Evolutionary conservation across 208 protist genomes (phyloP).

Genomic region (Strigomonas oncopelti): DNA sequence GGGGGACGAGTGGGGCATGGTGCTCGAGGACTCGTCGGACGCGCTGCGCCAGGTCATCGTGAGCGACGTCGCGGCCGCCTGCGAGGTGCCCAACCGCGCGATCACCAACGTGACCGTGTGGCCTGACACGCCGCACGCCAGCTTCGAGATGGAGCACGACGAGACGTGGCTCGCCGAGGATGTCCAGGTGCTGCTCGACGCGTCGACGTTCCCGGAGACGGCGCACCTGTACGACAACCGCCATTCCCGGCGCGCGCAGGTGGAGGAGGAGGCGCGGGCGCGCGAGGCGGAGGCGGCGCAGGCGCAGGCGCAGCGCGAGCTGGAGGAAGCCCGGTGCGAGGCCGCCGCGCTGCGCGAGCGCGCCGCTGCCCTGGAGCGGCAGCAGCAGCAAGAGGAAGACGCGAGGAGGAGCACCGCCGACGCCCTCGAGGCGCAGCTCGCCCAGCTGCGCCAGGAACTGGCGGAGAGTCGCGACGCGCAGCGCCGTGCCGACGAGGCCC

Average conservation of each 20-base stretch:
- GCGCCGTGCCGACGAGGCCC: neutral
- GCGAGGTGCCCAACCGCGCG: constrained; percentile 25
- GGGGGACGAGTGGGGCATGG: constrained; percentile 26
- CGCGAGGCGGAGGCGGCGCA: neutral
- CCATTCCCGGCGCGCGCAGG: constrained; percentile 1
- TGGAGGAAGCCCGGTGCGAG: neutral
- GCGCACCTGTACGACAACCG: constrained; percentile 14
- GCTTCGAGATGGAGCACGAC: constrained; percentile 29
- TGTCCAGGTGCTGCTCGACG: constrained; percentile 15
- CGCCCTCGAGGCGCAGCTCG: no score
- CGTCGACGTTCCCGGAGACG: constrained; percentile 15
- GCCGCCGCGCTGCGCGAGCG: neutral
- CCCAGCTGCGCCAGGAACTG: no score
- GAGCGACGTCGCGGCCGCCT: constrained; percentile 24
- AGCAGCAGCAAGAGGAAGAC: neutral
- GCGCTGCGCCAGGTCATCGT: constrained; percentile 22
- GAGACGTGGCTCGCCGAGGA: constrained; percentile 3
- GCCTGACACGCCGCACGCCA: constrained; percentile 24
- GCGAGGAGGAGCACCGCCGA: no score
- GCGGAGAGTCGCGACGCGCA: neutral
- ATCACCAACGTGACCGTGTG: constrained; percentile 22
- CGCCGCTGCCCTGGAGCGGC: neutral
- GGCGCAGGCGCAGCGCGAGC: constrained; percentile 11
- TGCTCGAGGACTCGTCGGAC: constrained; percentile 25
- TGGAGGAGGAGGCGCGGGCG: neutral